Conservation (phyloP, 1,139 yeast genomes). For the Suhomyces wounanorum region DNA sequence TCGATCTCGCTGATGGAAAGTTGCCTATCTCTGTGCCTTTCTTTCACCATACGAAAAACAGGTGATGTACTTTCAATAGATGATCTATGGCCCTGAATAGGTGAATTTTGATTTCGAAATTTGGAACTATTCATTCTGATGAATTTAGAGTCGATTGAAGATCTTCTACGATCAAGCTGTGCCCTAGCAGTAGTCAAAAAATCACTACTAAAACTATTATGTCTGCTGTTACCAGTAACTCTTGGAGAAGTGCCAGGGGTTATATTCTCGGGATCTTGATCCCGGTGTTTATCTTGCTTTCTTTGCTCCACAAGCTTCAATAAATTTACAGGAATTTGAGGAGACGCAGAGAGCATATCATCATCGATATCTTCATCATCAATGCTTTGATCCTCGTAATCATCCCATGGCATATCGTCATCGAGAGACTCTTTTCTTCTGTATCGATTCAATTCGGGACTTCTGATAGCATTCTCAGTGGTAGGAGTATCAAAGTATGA, state of each 20-base stretch:
- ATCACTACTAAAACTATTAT: constrained; percentile 31
- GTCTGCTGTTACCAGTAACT: constrained; percentile 20
- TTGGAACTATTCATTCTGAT: constrained; percentile 26
- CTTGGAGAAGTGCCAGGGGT: constrained; percentile 25
- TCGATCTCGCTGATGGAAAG: constrained; percentile 24
- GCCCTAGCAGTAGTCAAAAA: constrained; percentile 23
- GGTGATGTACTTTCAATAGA: constrained; percentile 27
- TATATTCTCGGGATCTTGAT: constrained; percentile 18
- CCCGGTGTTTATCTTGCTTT: constrained; percentile 35
- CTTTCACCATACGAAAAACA: constrained; percentile 10
- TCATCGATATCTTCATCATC: constrained; percentile 54
- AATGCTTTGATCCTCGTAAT: constrained; percentile 22
- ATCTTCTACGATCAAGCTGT: constrained; percentile 33
- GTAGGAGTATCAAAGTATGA: constrained; percentile 1
- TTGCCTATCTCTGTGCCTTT: constrained; percentile 4
- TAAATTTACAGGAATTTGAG: constrained; percentile 65
- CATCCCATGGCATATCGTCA: constrained; percentile 14
- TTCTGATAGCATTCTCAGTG: neutral
- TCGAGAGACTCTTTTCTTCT: constrained; percentile 19
- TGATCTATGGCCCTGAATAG: constrained; percentile 20
- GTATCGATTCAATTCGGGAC: constrained; percentile 9
- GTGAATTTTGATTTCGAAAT: constrained; percentile 28
- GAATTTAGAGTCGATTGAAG: constrained; percentile 38
- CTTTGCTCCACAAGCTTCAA: constrained; percentile 57
- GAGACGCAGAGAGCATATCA: constrained; percentile 59